phyloP scores from a whole-genome alignment of 2,329 filamentous ascomycete genomes.

The Fusarium dimerum region DNA sequence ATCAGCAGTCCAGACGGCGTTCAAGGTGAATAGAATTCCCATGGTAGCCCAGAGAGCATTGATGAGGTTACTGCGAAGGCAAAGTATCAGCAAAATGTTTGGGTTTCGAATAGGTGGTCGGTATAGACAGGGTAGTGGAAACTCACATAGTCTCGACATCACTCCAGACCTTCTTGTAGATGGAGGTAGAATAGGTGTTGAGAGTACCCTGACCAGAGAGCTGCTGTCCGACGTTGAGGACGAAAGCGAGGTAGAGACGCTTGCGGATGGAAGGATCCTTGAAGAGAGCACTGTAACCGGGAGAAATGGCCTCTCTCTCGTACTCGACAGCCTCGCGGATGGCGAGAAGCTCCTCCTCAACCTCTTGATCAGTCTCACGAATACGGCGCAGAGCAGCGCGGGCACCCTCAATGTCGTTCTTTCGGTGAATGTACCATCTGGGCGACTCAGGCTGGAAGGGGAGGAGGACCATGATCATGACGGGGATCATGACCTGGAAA shows the following conservation, averaged over 20 bases:
- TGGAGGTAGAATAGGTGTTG: conserved; percentile 72
- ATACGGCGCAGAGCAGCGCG: conserved; percentile 58
- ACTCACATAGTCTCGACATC: conserved; percentile 52
- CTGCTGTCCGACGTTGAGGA: conserved; percentile 72
- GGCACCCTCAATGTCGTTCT: conserved; percentile 61
- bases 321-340: conserved; percentile 71
- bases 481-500: conserved; percentile 69
- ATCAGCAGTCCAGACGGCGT: conserved; percentile 73
- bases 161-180: conserved; percentile 71
- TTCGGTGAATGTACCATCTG: conserved; percentile 66
- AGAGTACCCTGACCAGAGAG: conserved; percentile 72
- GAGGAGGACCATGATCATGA: conserved; percentile 60
- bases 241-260: conserved; percentile 63
- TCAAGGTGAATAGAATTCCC: conserved; percentile 72
- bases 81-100: neutral
- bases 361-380: conserved; percentile 63
- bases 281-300: conserved; percentile 66
- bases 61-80: conserved; percentile 56
- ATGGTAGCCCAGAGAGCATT: conserved; percentile 75
- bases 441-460: conserved; percentile 70
- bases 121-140: neutral
- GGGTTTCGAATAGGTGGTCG: neutral
- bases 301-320: conserved; percentile 68
- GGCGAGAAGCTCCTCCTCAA: conserved; percentile 64
- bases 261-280: conserved; percentile 69